Conservation (phyloP, 768 basidiomycete species). For the Peribolospora kevripleyi region DNA sequence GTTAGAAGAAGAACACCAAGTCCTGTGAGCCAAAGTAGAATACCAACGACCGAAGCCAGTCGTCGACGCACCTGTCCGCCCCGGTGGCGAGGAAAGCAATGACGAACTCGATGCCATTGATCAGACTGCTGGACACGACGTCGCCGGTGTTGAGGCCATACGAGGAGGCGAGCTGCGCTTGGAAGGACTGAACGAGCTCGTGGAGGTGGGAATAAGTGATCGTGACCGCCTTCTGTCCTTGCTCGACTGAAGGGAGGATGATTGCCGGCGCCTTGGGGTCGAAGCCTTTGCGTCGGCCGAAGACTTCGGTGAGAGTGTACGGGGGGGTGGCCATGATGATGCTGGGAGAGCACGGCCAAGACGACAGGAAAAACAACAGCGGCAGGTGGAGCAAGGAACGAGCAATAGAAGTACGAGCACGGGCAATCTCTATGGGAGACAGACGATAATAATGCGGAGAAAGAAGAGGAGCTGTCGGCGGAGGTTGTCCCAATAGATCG, state of each 20-base stretch:
- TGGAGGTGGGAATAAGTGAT: background rate
- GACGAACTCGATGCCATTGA: slow-evolving; percentile 7
- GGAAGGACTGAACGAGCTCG: background rate
- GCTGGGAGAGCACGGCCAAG: too few species aligned
- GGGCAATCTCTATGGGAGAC: too few species aligned
- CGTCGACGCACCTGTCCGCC: slow-evolving; percentile 2
- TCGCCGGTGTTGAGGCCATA: background rate
- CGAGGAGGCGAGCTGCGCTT: background rate
- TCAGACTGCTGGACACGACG: slow-evolving; percentile 6
- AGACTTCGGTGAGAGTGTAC: too few species aligned
- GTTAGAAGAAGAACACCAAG: background rate
- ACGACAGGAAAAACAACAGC: too few species aligned
- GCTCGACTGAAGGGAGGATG: background rate
- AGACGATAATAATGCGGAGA: too few species aligned
- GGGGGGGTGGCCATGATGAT: too few species aligned
- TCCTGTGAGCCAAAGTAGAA: background rate
- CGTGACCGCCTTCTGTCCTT: background rate
- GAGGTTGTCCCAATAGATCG: too few species aligned
- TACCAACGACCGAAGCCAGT: background rate
- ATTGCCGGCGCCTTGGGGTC: background rate
- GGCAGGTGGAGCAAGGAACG: too few species aligned
- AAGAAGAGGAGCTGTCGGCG: too few species aligned
- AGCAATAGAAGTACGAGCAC: too few species aligned
- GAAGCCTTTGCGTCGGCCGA: too few species aligned
- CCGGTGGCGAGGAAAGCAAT: slow-evolving; percentile 7